phyloP scores from a whole-genome alignment of 352 stramenopile species.

The Pythium monospermum region DNA sequence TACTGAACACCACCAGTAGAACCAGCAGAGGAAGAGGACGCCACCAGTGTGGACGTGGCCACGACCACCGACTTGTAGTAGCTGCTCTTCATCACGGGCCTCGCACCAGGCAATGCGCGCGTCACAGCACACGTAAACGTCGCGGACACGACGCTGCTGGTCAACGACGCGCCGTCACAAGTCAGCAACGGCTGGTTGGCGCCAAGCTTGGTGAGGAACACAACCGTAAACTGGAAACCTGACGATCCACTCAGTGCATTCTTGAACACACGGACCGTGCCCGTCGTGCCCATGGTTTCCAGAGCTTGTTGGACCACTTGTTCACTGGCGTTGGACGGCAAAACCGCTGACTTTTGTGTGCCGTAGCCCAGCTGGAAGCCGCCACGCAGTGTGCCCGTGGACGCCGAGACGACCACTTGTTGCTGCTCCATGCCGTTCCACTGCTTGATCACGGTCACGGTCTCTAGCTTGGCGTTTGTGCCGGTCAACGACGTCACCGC shows the following conservation, averaged over 20 bases:
- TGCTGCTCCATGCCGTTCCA: slow-evolving; percentile 93
- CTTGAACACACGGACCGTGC: slow-evolving; percentile 55
- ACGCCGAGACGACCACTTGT: slow-evolving; percentile 67
- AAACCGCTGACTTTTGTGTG: slow-evolving; percentile 61
- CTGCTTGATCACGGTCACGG: slow-evolving; percentile 75
- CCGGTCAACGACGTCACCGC: slow-evolving; percentile 52
- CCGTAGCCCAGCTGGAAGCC: slow-evolving; percentile 86
- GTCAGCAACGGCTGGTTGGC: slow-evolving; percentile 44
- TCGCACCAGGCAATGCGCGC: slow-evolving; percentile 29
- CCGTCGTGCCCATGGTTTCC: slow-evolving; percentile 33
- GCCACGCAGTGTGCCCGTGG: slow-evolving; percentile 63
- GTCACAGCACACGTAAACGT: slow-evolving; percentile 30
- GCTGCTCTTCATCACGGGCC: slow-evolving; percentile 77
- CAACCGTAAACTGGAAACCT: slow-evolving; percentile 55
- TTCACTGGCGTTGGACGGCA: slow-evolving; percentile 70
- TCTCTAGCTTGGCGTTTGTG: slow-evolving; percentile 66
- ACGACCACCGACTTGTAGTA: slow-evolving; percentile 62
- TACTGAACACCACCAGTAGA: slow-evolving; percentile 23
- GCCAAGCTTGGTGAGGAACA: slow-evolving; percentile 60
- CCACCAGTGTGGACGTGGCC: slow-evolving; percentile 25
- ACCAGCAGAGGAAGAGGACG: background rate
- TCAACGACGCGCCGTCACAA: slow-evolving; percentile 44
- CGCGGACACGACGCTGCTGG: slow-evolving; percentile 31
- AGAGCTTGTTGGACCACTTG: slow-evolving; percentile 47
- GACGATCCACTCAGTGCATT: slow-evolving; percentile 27